Evolutionary conservation across 768 basidiomycete species (phyloP).

Genomic region (Pulveroboletus sp.): DNA sequence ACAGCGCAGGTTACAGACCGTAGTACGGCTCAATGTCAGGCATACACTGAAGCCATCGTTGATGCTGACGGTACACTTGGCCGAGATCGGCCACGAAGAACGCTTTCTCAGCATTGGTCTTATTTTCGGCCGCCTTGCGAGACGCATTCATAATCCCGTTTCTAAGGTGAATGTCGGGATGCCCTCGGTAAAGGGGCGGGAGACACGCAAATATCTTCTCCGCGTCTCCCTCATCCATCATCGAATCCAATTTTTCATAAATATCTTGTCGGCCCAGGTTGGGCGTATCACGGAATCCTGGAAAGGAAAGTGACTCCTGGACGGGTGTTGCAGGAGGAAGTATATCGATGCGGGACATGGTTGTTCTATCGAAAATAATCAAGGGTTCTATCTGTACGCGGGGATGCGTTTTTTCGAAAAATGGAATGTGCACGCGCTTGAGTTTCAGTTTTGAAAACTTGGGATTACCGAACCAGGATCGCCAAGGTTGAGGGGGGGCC

Average conservation of each 20-base stretch:
- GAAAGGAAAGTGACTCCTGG: slow-evolving; percentile 29
- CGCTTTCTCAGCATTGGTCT: slow-evolving; percentile 82
- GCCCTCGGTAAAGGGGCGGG: slow-evolving; percentile 66
- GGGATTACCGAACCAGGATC: slow-evolving; percentile 71
- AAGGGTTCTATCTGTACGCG: slow-evolving; percentile 24
- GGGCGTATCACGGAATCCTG: slow-evolving; percentile 25
- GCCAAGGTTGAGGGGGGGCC: slow-evolving; percentile 67
- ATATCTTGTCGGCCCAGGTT: slow-evolving; percentile 8
- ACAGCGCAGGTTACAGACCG: slow-evolving; percentile 50
- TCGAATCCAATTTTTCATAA: slow-evolving; percentile 53
- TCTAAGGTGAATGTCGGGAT: slow-evolving; percentile 71
- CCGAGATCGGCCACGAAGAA: slow-evolving; percentile 96
- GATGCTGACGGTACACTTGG: slow-evolving; percentile 80
- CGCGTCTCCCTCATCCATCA: slow-evolving; percentile 26
- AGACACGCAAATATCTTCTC: slow-evolving; percentile 57
- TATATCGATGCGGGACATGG: slow-evolving; percentile 60
- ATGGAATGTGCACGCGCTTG: slow-evolving; percentile 23
- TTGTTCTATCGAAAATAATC: slow-evolving; percentile 24
- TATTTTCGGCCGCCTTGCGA: slow-evolving; percentile 46
- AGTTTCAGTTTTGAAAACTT: slow-evolving; percentile 35
- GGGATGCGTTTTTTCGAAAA: slow-evolving; percentile 24
- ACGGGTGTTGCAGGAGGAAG: slow-evolving; percentile 34
- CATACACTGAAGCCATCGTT: slow-evolving; percentile 75
- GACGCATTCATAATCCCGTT: slow-evolving; percentile 72
- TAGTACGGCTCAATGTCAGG: slow-evolving; percentile 93